phyloP scores from a whole-genome alignment of 2,329 filamentous ascomycete species.

The Nothophoma quercina region DNA sequence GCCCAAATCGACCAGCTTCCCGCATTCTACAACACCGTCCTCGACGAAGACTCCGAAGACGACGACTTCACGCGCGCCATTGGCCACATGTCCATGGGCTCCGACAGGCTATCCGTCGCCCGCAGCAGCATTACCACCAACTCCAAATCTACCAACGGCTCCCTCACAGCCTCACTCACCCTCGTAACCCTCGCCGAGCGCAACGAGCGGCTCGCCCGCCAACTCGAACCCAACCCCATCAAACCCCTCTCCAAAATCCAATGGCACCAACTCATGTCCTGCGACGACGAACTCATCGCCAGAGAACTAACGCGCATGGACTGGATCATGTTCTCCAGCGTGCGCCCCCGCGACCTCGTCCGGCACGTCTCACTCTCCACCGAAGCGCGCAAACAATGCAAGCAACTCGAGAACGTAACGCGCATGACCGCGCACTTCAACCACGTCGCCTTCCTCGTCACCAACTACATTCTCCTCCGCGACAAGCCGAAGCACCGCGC shows the following conservation, averaged over 20 bases:
- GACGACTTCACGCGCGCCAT: conserved; percentile 44
- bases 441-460: conserved; percentile 64
- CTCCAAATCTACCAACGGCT: conserved; percentile 36
- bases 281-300: conserved; percentile 83
- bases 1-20: conserved; percentile 53
- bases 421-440: conserved; percentile 88
- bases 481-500: conserved; percentile 97
- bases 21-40: conserved; percentile 53
- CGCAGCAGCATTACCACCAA: conserved; percentile 37
- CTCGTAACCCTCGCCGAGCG: conserved; percentile 74
- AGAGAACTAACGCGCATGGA: conserved; percentile 94
- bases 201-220: conserved; percentile 79
- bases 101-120: conserved; percentile 39
- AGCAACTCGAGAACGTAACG: conserved; percentile 83
- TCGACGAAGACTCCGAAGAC: conserved; percentile 48
- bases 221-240: conserved; percentile 73
- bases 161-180: conserved; percentile 50
- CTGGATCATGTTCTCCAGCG: conserved; percentile 97
- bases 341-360: conserved; percentile 89
- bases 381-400: conserved; percentile 76
- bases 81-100: conserved; percentile 40
- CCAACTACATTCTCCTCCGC: conserved; percentile 71
- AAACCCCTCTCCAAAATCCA: conserved; percentile 81
- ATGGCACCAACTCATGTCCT: conserved; percentile 90
- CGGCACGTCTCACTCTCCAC: conserved; percentile 83